Base-by-base conservation (phyloP, 73 alveolate genomes). In the Paramecium primaurelia region DNA sequence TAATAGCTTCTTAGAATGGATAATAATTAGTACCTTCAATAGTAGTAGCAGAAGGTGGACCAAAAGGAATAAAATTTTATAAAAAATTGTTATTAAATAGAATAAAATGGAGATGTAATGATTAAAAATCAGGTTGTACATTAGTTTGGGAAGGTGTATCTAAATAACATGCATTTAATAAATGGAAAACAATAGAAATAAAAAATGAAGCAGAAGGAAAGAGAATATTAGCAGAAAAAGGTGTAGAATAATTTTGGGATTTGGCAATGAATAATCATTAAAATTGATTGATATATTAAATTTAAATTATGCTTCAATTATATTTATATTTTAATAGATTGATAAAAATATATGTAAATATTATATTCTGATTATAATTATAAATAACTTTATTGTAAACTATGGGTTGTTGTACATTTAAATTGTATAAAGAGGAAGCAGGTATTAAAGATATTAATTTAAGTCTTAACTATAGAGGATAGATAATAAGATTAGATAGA, bases 21-120 rank as follows among this genome's bases (percentile, higher is more conserved):
- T 64, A 93, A 68, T 68, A 40, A 28, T 92, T 93, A 6, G 88
- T 94, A n/a, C 98, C 98, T 14, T 86, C 93, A 36, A 40, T 97
- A 34, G 96, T 97, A 34, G 77, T 96, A 2, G 98, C 96, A 49
- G 99, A 97, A 93, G 99, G 99, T 30, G 99, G 99, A 18, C 95
- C 96, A 18, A 86, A 96, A 68, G 99, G 99, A 6, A 96, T 97
- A 28, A 94, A 96, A 89, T 95, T 92, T 49, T 97, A 92, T 92
- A 97, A 96, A 89, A 94, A 95, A 51, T 90, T 97, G 32, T 80
- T 97, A 86, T 91, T 97, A 26, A 77, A 97, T 26, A 93, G 99
- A 88, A 95, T 97, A 12, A 92, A 96, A 73, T 97, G 99, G 99
- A 86, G 28, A 45, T 92, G 47, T 12, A 80, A 88, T 22, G 87